Evolutionary conservation across 352 stramenopile species (phyloP).

Genomic region (Pythium dissimile): DNA sequence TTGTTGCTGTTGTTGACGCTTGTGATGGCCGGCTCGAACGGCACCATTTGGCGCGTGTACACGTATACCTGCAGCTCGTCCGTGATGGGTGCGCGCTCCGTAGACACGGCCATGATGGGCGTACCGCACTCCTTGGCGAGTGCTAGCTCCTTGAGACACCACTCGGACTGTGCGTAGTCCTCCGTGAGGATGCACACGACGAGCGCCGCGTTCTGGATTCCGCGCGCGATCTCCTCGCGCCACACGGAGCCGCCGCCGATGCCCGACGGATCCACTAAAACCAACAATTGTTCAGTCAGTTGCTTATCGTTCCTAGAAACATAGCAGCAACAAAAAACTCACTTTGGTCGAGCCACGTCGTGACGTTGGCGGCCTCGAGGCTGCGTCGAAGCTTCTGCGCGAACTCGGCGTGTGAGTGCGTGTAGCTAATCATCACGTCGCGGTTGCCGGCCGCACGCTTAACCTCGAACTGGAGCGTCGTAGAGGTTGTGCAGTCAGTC

Average conservation of each 20-base stretch:
- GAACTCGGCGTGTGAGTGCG: conserved; percentile 76
- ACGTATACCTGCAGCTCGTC: conserved; percentile 85
- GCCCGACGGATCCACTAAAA: conserved; percentile 60
- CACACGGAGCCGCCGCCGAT: conserved; percentile 79
- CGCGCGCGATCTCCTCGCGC: conserved; percentile 77
- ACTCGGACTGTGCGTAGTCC: conserved; percentile 68
- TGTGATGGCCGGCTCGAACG: conserved; percentile 72
- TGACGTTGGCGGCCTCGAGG: conserved; percentile 71
- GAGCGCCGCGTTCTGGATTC: conserved; percentile 70
- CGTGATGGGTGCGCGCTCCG: conserved; percentile 47
- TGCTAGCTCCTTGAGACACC: conserved; percentile 78
- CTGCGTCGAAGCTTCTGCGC: conserved; percentile 62
- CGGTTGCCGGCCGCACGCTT: conserved; percentile 72
- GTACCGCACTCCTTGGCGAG: conserved; percentile 66
- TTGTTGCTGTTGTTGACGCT: conserved; percentile 48
- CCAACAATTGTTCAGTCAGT: background rate
- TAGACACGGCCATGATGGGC: conserved; percentile 67
- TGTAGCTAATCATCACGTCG: conserved; percentile 89
- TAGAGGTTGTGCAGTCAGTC: conserved; percentile 80
- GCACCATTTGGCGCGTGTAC: conserved; percentile 80
- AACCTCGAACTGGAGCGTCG: conserved; percentile 78
- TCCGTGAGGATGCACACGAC: conserved; percentile 74
- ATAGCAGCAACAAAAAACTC: conserved; percentile 5
- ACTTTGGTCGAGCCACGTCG: conserved; percentile 75
- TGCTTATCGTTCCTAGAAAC: background rate